Percentiles rank a stretch among this genome's conserved stretches.
Evolutionary conservation across 108 stramenopile genomes (phyloP).

Genomic region (Bacterosira constricta): DNA sequence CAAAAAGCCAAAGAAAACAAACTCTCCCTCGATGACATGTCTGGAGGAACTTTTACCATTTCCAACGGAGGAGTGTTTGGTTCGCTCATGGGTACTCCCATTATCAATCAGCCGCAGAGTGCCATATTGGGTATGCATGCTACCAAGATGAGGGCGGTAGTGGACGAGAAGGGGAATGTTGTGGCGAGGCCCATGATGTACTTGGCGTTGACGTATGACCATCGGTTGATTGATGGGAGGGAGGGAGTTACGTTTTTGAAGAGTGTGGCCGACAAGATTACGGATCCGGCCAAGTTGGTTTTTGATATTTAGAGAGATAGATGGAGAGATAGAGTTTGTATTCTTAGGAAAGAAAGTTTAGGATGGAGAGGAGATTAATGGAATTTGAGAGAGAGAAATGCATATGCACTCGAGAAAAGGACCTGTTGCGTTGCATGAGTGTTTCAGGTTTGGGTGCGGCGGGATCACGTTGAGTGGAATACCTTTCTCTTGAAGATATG

Average conservation of each 20-base stretch:
- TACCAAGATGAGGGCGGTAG: slow-evolving; percentile 98
- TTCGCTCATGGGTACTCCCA: slow-evolving; percentile 98
- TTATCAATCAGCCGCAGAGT: slow-evolving; percentile 99
- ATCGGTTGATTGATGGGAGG: slow-evolving; percentile 99
- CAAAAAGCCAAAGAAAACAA: slow-evolving; percentile 92
- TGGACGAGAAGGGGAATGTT: slow-evolving; percentile 94
- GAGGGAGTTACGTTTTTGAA: slow-evolving; percentile 99
- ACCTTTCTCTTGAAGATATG: too few species aligned
- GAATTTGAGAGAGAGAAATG: too few species aligned
- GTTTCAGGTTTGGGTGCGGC: too few species aligned
- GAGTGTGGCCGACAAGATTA: slow-evolving; percentile 96
- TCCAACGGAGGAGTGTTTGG: slow-evolving; percentile 99
- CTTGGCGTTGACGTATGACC: slow-evolving; percentile 99
- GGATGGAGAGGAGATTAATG: too few species aligned
- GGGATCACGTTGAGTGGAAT: too few species aligned
- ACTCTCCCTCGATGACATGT: slow-evolving; percentile 98
- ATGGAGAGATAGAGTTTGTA: too few species aligned
- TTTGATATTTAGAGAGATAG: slow-evolving; percentile 84
- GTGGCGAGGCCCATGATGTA: slow-evolving; percentile 99
- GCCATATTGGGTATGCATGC: slow-evolving; percentile 99
- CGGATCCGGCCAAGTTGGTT: slow-evolving; percentile 93
- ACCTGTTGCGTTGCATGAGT: too few species aligned
- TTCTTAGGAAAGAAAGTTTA: too few species aligned
- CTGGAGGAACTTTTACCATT: slow-evolving; percentile 99
- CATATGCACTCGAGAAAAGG: too few species aligned